Conservation (phyloP, 163 green algal genomes). For the Coccomyxa subellipsoidea region DNA sequence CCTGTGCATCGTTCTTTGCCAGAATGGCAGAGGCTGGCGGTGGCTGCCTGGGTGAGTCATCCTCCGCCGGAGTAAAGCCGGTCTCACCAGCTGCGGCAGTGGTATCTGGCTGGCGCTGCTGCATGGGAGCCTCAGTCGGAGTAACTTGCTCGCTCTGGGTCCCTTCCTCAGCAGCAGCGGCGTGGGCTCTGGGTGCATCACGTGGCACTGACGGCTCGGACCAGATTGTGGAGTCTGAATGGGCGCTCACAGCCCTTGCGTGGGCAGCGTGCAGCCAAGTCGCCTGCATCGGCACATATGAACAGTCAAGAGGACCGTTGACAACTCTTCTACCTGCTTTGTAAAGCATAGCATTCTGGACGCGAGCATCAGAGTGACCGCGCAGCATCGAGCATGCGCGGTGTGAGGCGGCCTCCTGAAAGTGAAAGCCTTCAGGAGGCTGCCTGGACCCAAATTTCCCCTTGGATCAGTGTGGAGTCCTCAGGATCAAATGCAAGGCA, state of each 20-base stretch:
- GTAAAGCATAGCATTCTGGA: no score
- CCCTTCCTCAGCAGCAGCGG: neutral
- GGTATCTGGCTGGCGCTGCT: neutral
- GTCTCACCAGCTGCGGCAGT: neutral
- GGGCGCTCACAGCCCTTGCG: neutral
- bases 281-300: no score
- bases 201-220: neutral
- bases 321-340: no score
- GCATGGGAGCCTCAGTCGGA: neutral
- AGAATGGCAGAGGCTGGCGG: neutral
- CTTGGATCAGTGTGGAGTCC: no score
- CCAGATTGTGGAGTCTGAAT: neutral
- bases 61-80: no score
- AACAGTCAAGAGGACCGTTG: no score
- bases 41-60: neutral
- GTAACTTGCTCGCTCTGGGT: neutral
- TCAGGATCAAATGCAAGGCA: no score
- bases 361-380: no score
- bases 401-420: no score
- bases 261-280: conserved; percentile 10
- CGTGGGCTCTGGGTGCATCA: neutral
- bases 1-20: neutral
- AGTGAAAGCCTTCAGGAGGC: no score
- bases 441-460: no score
- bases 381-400: no score